Percentiles rank a stretch among this genome's conserved stretches.
Evolutionary conservation across 148 eudicot genomes (phyloP).

Genomic region (Tetragonia tetragonoides): DNA sequence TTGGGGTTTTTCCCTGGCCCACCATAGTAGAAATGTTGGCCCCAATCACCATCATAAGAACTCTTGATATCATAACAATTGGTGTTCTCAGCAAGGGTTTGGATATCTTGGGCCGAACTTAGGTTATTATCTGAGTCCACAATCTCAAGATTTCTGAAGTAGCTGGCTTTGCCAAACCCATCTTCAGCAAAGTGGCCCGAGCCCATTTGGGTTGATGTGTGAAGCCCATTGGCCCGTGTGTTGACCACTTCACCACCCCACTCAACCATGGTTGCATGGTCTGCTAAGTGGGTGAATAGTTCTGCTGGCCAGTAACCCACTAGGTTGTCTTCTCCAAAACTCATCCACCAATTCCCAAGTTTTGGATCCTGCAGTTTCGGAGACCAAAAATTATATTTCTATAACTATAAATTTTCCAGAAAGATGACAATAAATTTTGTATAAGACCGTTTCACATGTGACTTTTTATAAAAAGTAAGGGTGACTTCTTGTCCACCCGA

Average conservation of each 20-base stretch:
- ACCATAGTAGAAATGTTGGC: conserved; percentile 87
- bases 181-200: conserved; percentile 84
- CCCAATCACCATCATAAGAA: conserved; percentile 71
- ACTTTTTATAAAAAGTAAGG: too few species aligned
- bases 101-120: conserved; percentile 56
- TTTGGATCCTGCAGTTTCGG: conserved; percentile 70
- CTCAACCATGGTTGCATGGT: conserved; percentile 96
- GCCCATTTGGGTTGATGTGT: conserved; percentile 93
- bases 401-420: not conserved
- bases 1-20: conserved; percentile 89
- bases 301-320: conserved; percentile 97
- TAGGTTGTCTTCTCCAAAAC: conserved; percentile 70
- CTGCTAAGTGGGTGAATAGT: conserved; percentile 77
- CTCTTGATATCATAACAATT: conserved; percentile 88
- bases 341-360: conserved; percentile 97
- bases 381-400: not conserved
- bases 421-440: too few species aligned
- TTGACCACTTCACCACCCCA: conserved; percentile 99
- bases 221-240: conserved; percentile 56
- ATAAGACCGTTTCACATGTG: too few species aligned
- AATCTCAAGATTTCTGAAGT: conserved; percentile 75
- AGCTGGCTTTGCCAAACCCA: conserved; percentile 84
- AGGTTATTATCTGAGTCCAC: conserved; percentile 91
- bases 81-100: conserved; percentile 76
- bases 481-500: too few species aligned